These are phyloP conservation scores for Magnusiomyces ingens DNA, from an alignment of 1,139 yeast genomes.

Conservation along the genomic window DNA sequence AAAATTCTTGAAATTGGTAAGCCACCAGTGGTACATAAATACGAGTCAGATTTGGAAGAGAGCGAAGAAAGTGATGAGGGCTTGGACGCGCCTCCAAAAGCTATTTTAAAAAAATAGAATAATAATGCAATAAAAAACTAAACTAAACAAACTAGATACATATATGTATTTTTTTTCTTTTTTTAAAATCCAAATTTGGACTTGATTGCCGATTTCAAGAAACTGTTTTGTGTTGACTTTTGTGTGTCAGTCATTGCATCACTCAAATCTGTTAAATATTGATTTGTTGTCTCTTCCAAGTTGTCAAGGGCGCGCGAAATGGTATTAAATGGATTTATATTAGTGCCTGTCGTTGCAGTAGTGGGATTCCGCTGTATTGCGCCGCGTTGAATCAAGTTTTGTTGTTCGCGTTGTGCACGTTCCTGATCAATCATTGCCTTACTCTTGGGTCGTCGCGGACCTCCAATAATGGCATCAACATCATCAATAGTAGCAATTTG, in stretches of 20 bases:
- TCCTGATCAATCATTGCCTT: conserved; percentile 28
- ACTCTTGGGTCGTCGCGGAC: conserved; percentile 35
- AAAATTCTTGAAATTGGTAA: conserved; percentile 5
- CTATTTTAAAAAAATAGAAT: not conserved
- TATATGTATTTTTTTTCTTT: not conserved
- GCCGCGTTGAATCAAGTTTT: conserved; percentile 16
- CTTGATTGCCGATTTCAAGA: conserved; percentile 28
- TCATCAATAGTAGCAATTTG: conserved; percentile 54
- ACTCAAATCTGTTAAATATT: conserved; percentile 27
- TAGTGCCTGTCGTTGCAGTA: conserved; percentile 16
- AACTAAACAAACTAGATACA: not conserved
- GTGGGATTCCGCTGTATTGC: conserved; percentile 11
- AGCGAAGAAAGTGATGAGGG: conserved; percentile 9
- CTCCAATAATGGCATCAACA: conserved; percentile 37
- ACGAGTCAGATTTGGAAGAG: conserved; percentile 7
- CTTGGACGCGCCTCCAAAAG: not conserved
- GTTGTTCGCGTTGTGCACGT: conserved; percentile 21
- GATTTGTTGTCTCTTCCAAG: conserved; percentile 30
- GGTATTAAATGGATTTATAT: conserved; percentile 23
- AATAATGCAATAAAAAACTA: not conserved
- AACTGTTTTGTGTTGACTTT: conserved; percentile 18
- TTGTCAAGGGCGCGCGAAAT: conserved; percentile 28
- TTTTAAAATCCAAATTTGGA: conserved; percentile 22
- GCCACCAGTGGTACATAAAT: conserved; percentile 1
- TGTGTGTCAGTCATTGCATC: conserved; percentile 26